phyloP scores from a whole-genome alignment of 139 green algal species.

The Gonium pectorale region DNA sequence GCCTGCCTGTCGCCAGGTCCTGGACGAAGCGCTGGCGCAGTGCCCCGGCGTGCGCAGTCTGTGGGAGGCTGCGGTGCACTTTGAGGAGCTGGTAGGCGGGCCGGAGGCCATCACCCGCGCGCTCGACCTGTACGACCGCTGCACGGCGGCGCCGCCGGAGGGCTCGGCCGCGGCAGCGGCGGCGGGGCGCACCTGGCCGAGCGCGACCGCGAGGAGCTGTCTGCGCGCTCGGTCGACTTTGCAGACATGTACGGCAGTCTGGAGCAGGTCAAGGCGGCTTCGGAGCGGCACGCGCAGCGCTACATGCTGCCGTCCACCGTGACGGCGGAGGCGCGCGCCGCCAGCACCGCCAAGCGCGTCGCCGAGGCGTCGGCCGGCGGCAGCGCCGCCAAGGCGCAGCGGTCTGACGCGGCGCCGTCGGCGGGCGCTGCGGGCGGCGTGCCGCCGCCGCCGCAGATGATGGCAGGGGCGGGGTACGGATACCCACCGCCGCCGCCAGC shows the following conservation, averaged over 20 bases:
- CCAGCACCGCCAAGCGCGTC: constrained; percentile 35
- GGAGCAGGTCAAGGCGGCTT: constrained; percentile 26
- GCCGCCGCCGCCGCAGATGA: constrained; percentile 27
- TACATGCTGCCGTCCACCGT: constrained; percentile 65
- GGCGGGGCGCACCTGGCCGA: constrained; percentile 34
- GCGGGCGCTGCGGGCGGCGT: neutral
- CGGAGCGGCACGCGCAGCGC: constrained; percentile 53
- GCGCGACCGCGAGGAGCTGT: constrained; percentile 72
- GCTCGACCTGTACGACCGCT: constrained; percentile 65
- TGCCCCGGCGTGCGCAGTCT: constrained; percentile 53
- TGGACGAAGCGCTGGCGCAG: constrained; percentile 61
- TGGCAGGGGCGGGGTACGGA: constrained; percentile 11
- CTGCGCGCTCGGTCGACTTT: constrained; percentile 65
- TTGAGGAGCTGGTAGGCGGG: constrained; percentile 68
- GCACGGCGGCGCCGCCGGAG: constrained; percentile 12
- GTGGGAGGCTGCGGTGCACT: constrained; percentile 77
- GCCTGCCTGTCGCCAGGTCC: constrained; percentile 51
- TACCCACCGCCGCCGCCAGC: neutral
- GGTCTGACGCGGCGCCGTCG: neutral
- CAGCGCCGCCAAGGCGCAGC: neutral
- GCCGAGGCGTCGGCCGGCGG: neutral
- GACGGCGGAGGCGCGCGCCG: constrained; percentile 45
- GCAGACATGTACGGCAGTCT: constrained; percentile 66
- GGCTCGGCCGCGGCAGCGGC: neutral
- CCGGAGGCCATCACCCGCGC: constrained; percentile 54